Base-by-base conservation (phyloP, 306 rosid genomes). In the Acmispon strigosus region DNA sequence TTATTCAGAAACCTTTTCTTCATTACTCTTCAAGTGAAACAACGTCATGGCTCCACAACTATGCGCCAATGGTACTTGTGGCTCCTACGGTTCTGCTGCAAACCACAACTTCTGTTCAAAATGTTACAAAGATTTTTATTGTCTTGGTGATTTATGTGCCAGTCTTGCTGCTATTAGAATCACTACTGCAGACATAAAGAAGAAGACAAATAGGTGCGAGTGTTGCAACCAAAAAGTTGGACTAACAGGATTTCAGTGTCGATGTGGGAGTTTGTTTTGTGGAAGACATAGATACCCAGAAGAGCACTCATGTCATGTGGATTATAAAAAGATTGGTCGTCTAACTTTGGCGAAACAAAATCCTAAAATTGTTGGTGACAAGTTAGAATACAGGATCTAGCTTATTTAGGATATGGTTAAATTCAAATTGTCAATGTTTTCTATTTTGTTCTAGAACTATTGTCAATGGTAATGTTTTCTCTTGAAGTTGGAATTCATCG, bases 41-140 rank as follows among this genome's bases (percentile, higher is more conserved):
- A 22, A 22, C 24, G 24, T 8, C 24, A 67, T 76, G 81, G 59
- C 18, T 53, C 63, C 71, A 36, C 10, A 60, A 36, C 73, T 62
- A 5, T 86, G 91, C 19, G 69, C 15, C 2, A 84, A 74, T 8
- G 78, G 84, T 4, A n/a, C n/a, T n/a, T 84, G 91, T 19, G 88
- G 88, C 15, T 86, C 76, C 49, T 84, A 22, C 16, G 84, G 85
- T 17, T n/a, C 60, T 1, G n/a, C 22, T 42, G 53, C 41, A 17
- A 73, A 16, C 56, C 62, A 34, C 1, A 81, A 76, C 34, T 16
- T 78, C 27, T 86, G 80, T 16, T 56, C 53, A 3, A 56, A 56
- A 61, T 75, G 79, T 66, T 75, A 66, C 73, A 20, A 29, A 0
- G 66, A 74, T 3, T 51, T 1, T 32, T 29, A 22, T 22, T 22